Evolutionary conservation across 768 basidiomycete species (phyloP).

Genomic region (Leucocoprinus sp.): DNA sequence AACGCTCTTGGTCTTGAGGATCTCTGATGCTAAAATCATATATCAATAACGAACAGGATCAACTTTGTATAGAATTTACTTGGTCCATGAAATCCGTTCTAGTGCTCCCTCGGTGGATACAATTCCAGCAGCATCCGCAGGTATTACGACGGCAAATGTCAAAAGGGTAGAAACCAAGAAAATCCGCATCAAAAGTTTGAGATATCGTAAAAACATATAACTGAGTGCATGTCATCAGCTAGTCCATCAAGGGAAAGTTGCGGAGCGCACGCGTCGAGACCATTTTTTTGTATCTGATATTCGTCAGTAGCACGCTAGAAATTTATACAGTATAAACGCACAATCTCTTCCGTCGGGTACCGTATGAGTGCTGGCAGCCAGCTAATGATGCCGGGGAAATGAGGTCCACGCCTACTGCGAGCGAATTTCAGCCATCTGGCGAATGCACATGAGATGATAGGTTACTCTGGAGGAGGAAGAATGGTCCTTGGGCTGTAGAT

Average conservation of each 20-base stretch:
- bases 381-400: constrained; percentile 40
- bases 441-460: not conserved
- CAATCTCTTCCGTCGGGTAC: constrained; percentile 37
- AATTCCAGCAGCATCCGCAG: constrained; percentile 42
- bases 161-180: constrained; percentile 45
- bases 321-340: constrained; percentile 18
- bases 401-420: constrained; percentile 35
- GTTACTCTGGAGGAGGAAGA: constrained; percentile 49
- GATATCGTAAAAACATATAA: constrained; percentile 53
- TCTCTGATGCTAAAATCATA: constrained; percentile 25
- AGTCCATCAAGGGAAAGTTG: constrained; percentile 12
- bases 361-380: constrained; percentile 42
- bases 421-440: not conserved
- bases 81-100: constrained; percentile 42
- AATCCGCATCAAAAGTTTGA: constrained; percentile 53
- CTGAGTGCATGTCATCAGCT: constrained; percentile 15
- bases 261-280: constrained; percentile 55
- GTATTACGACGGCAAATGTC: constrained; percentile 58
- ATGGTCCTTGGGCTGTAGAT: constrained; percentile 59
- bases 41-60: not conserved
- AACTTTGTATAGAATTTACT: constrained; percentile 25
- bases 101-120: constrained; percentile 26
- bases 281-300: constrained; percentile 47
- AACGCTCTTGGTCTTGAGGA: constrained; percentile 31
- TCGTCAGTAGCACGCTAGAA: not conserved